Percentiles rank a stretch among this genome's conserved stretches.
Conservation (phyloP, 2,329 filamentous ascomycete species). For the Dothistroma septosporum region DNA sequence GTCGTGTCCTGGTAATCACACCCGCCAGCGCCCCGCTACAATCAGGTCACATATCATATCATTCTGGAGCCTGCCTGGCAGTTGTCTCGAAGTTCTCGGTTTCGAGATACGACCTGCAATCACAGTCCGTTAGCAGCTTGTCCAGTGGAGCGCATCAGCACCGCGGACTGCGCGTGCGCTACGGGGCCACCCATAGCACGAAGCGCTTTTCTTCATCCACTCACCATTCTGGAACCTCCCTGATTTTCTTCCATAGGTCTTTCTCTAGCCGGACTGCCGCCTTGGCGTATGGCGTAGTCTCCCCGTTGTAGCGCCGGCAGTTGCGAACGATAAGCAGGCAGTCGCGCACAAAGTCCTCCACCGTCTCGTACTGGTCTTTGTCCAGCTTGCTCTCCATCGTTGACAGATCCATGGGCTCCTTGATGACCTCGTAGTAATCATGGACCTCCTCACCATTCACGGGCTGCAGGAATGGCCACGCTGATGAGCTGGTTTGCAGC, state of each 20-base stretch:
- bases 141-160: neutral
- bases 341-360: conserved; percentile 89
- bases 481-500: conserved; percentile 85
- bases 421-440: conserved; percentile 99
- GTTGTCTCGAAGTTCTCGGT: conserved; percentile 35
- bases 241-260: conserved; percentile 92
- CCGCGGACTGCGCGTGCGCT: neutral
- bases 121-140: neutral
- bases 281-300: conserved; percentile 91
- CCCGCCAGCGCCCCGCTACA: neutral
- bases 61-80: conserved; percentile 18
- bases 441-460: conserved; percentile 94
- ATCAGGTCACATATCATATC: neutral
- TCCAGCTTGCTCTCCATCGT: conserved; percentile 97
- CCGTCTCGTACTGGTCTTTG: conserved; percentile 82
- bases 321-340: conserved; percentile 89
- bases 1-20: neutral
- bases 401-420: conserved; percentile 91
- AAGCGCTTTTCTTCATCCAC: neutral
- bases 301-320: conserved; percentile 93
- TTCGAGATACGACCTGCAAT: conserved; percentile 31
- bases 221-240: conserved; percentile 83
- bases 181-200: neutral
- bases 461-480: conserved; percentile 91
- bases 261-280: conserved; percentile 89